Conservation (phyloP, 768 basidiomycete genomes). For the Megacollybia marginata region DNA sequence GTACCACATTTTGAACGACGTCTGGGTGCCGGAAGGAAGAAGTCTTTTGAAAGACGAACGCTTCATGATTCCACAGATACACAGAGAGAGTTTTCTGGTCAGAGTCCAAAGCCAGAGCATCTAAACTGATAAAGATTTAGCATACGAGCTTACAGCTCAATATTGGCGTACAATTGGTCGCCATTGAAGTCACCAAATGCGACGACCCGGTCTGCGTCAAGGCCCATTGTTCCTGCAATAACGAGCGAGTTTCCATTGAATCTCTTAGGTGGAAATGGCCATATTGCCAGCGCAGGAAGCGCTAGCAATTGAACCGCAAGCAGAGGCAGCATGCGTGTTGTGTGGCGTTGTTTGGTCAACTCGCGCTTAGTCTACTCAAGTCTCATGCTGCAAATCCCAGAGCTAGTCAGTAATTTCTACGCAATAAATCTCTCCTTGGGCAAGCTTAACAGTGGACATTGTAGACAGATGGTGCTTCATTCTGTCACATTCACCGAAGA, state of each 20-base stretch:
- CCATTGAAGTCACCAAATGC: conserved; percentile 96
- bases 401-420: too few relatives aligned
- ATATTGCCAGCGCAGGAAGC: conserved; percentile 26
- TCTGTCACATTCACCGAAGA: too few relatives aligned
- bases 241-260: conserved; percentile 79
- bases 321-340: not conserved
- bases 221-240: conserved; percentile 71
- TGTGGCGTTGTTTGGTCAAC: too few relatives aligned
- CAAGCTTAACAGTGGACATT: too few relatives aligned
- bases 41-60: conserved; percentile 47
- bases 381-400: too few relatives aligned
- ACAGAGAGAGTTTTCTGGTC: conserved; percentile 74
- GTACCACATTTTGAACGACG: conserved; percentile 74
- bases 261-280: conserved; percentile 87
- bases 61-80: conserved; percentile 76
- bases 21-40: conserved; percentile 46
- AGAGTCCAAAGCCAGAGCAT: conserved; percentile 67
- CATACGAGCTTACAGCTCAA: not conserved
- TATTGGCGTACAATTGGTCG: conserved; percentile 76
- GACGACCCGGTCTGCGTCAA: conserved; percentile 65
- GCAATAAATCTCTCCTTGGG: too few relatives aligned
- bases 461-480: too few relatives aligned
- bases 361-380: too few relatives aligned
- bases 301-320: not conserved
- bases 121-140: conserved; percentile 44